A percentile compares a stretch with the other conserved stretches of the same genome.
phyloP scores from a whole-genome alignment of 805 yeast species.

The Kodamaea laetipori region DNA sequence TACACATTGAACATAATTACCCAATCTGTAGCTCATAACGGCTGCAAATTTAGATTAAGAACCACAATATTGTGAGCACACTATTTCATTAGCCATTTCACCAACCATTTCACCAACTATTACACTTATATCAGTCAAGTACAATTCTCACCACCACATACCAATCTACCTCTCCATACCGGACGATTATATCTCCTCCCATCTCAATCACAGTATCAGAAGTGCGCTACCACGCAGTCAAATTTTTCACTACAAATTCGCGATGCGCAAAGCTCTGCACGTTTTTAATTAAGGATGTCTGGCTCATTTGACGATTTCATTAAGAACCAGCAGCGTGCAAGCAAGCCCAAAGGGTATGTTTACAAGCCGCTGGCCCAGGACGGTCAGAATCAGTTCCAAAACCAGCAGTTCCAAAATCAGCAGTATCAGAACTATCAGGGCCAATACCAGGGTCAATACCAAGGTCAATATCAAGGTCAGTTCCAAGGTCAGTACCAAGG shows the following conservation, averaged over 20 bases:
- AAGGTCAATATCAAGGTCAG: slow-evolving; percentile 8
- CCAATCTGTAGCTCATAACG: no score
- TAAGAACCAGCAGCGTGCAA: slow-evolving; percentile 44
- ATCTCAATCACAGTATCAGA: background rate
- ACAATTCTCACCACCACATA: no score
- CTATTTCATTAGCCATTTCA: no score
- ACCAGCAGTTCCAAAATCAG: slow-evolving; percentile 4
- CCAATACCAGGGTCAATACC: slow-evolving; percentile 17
- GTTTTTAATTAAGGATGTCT: slow-evolving; percentile 22
- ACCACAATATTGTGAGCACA: no score
- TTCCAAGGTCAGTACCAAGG: slow-evolving; percentile 9
- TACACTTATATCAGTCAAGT: no score
- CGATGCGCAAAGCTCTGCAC: slow-evolving; percentile 7
- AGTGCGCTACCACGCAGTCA: slow-evolving; percentile 7
- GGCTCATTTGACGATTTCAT: slow-evolving; percentile 55
- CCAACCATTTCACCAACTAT: no score
- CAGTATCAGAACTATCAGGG: slow-evolving; percentile 7
- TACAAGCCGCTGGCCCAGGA: slow-evolving; percentile 13
- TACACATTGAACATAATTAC: no score
- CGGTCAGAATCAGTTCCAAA: slow-evolving; percentile 13
- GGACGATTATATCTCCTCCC: no score
- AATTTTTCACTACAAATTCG: slow-evolving; percentile 6
- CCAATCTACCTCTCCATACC: background rate
- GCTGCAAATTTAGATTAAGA: no score
- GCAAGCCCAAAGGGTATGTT: slow-evolving; percentile 32